Base-by-base conservation (phyloP, 2,329 filamentous ascomycete species). In the Arthrobotrys iridis region DNA sequence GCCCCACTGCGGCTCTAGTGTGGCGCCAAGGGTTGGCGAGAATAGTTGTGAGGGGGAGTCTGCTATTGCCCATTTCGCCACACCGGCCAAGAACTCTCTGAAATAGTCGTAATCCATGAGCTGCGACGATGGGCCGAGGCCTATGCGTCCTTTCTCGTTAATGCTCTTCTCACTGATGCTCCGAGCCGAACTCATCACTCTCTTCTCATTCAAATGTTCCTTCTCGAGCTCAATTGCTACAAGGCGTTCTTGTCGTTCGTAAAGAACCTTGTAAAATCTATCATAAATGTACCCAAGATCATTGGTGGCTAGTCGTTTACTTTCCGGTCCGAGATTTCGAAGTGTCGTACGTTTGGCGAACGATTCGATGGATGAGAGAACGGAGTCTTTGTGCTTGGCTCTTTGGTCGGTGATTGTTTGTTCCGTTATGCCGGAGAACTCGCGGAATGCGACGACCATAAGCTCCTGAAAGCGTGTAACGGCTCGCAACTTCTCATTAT, bases 391-490 rank as follows among this genome's bases (percentile, higher is more conserved):
- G 83, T 98, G 96, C 83, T 93, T 96, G 41, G 91, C 86, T 20
- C 95, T 89, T 80, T 96, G 87, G 78, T 98, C 95, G 0, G 91
- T 91, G 75, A 99, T 93, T 58, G 90, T 97, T 80, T 89, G 90
- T 81, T 99, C 94, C 0, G 95, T 99, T 78, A 99, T 97, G 41
- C 90, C 92, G 0, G 94, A 91, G 81, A 99, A 99, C 81, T 99
- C 95, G 79, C 97, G 98, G 84, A 99, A 99, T 0, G 95, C 95
- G 18, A 98, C 95, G 2, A 99, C 95, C 93, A 99, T 98, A 68
- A 99, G 87, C 82, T 98, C 95, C 80, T 99, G 95, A 81, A 99
- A 99, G 50, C 92, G 88, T 4, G 96, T 99, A 63, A 99, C 95
- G 0, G 93, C 93, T 62, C 94, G 88, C 60, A 98, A 85, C 83